A percentile compares a stretch with the other conserved stretches of the same genome.
Evolutionary conservation across 73 alveolate genomes (phyloP).

Genomic region (Paramecium octaurelia): DNA sequence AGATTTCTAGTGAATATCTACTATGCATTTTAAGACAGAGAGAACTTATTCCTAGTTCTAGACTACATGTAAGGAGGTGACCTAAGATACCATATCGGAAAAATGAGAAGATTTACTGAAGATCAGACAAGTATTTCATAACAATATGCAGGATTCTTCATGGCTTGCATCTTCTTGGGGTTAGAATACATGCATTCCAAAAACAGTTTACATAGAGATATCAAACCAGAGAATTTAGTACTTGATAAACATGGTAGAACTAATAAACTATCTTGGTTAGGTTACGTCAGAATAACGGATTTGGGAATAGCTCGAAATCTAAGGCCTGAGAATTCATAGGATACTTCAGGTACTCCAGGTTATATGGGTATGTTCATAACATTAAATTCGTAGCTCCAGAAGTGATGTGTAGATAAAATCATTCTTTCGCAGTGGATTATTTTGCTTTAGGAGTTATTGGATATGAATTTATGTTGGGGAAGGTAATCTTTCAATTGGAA

Average conservation of each 20-base stretch:
- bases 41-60: constrained; percentile 79
- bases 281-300: constrained; percentile 77
- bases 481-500: background rate
- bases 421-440: constrained; percentile 88
- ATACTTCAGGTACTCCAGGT: constrained; percentile 94
- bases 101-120: constrained; percentile 83
- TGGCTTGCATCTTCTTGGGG: constrained; percentile 73
- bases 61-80: constrained; percentile 95
- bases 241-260: constrained; percentile 64
- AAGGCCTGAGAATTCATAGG: constrained; percentile 77
- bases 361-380: constrained; percentile 72
- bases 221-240: constrained; percentile 84
- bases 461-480: constrained; percentile 93
- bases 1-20: constrained; percentile 85
- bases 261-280: background rate
- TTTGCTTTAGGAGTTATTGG: constrained; percentile 96
- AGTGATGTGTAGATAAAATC: constrained; percentile 93
- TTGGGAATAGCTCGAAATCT: constrained; percentile 84
- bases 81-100: constrained; percentile 83
- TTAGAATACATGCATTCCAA: constrained; percentile 73
- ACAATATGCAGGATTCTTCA: constrained; percentile 55
- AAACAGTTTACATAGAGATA: constrained; percentile 77
- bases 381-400: constrained; percentile 77
- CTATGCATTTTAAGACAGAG: constrained; percentile 91
- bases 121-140: constrained; percentile 75